phyloP scores from a whole-genome alignment of 805 yeast genomes.

The Saccharomycopsis guyanensis region DNA sequence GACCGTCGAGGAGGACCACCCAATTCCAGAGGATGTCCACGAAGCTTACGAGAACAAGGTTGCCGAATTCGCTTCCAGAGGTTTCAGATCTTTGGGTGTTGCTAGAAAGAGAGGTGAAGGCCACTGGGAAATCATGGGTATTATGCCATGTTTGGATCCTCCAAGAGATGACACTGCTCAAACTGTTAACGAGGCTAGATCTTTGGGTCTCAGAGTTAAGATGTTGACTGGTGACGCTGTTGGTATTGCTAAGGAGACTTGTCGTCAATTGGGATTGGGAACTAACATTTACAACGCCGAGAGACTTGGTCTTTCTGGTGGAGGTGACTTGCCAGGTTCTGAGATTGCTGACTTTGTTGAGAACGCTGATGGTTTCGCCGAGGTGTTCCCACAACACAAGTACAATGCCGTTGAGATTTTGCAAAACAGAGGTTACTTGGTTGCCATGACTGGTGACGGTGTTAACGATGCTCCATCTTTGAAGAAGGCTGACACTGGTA shows the following conservation, averaged over 20 bases:
- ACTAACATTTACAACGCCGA: slow-evolving; percentile 95
- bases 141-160: slow-evolving; percentile 98
- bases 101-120: slow-evolving; percentile 98
- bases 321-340: slow-evolving; percentile 95
- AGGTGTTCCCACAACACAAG: slow-evolving; percentile 97
- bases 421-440: slow-evolving; percentile 93
- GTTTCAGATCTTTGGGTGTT: slow-evolving; percentile 97
- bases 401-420: slow-evolving; percentile 92
- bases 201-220: slow-evolving; percentile 89
- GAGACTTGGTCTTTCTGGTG: slow-evolving; percentile 92
- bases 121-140: slow-evolving; percentile 96
- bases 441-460: slow-evolving; percentile 99
- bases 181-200: slow-evolving; percentile 86
- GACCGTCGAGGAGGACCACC: slow-evolving; percentile 96
- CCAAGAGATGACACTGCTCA: slow-evolving; percentile 98
- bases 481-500: slow-evolving; percentile 94
- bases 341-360: slow-evolving; percentile 96
- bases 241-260: slow-evolving; percentile 97
- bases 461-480: slow-evolving; percentile 96
- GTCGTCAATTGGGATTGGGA: slow-evolving; percentile 96
- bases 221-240: slow-evolving; percentile 99
- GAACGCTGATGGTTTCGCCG: slow-evolving; percentile 97
- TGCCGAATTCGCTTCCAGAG: slow-evolving; percentile 96
- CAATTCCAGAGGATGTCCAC: slow-evolving; percentile 87
- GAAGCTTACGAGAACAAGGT: slow-evolving; percentile 95